Base-by-base conservation (phyloP, 2,329 filamentous ascomycete genomes). In the Cercospora sojina region DNA sequence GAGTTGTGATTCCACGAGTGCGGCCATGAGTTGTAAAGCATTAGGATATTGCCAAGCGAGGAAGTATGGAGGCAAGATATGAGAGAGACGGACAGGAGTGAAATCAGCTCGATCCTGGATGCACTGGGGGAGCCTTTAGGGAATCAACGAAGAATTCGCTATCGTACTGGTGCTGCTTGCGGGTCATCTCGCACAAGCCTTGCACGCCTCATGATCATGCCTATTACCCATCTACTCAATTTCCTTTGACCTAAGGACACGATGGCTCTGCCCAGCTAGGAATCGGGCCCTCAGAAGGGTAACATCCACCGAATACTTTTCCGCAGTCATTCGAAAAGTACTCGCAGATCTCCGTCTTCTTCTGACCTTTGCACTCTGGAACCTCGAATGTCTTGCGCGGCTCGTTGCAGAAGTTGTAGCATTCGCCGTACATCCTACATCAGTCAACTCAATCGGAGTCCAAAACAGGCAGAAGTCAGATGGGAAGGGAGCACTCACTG, bases 381-480 rank as follows among this genome's bases (percentile, higher is more conserved):
- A 67, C 55, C 2, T 64, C 60, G 18, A 67, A 67, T 2, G 8
- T 35, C 27, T 67, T 43, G 3, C 10, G 25, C 8, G 60, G 23
- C 20, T 60, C 35, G 3, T 59, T 16, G 64, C 64, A 67, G 18
- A 67, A 60, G 31, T 67, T 49, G 55, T 62, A 67, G 35, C 55
- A 67, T 2, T 56, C 60, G 12, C 64, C 64, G 27, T 66, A 66
- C 64, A 66, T 66, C 23, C 64, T 66, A 25, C 2, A 32, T 8
- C 32, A 20, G 23, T 2, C 5, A 8, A 23, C 41, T 59, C 23
- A 53, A 51, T 20, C 10, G 25, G 51, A n/a, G 25, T 8, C 4
- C 35, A 10, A 8, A 29, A 25, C 16, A 20, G 6, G 23, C 12
- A n/a, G 29, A 16, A 31, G n/a, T 20, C 41, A 43, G 41, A 13